phyloP scores from a whole-genome alignment of 345 rosid species.

The Boechera retrofracta region DNA sequence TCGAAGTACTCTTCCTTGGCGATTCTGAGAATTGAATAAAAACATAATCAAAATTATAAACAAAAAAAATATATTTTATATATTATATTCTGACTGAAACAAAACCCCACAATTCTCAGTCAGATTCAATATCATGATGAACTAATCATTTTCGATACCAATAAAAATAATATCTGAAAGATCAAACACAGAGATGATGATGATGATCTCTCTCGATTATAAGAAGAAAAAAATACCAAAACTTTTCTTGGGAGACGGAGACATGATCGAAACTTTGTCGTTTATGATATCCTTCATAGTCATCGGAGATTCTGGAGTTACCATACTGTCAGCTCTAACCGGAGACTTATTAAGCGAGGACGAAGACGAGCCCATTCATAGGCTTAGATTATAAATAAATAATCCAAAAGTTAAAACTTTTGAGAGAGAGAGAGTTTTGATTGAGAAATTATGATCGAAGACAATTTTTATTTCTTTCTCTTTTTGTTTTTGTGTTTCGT shows the following conservation, averaged over 20 bases:
- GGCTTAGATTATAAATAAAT: not conserved
- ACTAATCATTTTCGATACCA: slow-evolving; percentile 27
- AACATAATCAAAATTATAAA: not conserved
- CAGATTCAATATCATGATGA: slow-evolving; percentile 35
- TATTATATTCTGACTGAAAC: not conserved
- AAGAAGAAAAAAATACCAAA: slow-evolving; percentile 20
- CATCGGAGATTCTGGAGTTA: slow-evolving; percentile 37
- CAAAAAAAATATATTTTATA: not conserved
- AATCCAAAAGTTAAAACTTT: not conserved
- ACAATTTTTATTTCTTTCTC: not conserved
- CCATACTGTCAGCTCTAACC: slow-evolving; percentile 39
- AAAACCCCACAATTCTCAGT: slow-evolving; percentile 29
- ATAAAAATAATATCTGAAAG: not conserved
- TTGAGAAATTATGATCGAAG: slow-evolving; percentile 1
- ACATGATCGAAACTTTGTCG: slow-evolving; percentile 21
- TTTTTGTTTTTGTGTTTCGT: slow-evolving; percentile 16
- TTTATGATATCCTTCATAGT: not conserved
- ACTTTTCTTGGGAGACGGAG: slow-evolving; percentile 30
- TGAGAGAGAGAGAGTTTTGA: not conserved
- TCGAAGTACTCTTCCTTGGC: slow-evolving; percentile 37
- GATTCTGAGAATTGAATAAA: slow-evolving; percentile 30
- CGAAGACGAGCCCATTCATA: slow-evolving; percentile 41
- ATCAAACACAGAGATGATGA: slow-evolving; percentile 10
- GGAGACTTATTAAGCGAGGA: slow-evolving; percentile 44
- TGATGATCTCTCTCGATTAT: not conserved